Base-by-base conservation (phyloP, 176 grass and related monocot genomes). In the Secale cereale region DNA sequence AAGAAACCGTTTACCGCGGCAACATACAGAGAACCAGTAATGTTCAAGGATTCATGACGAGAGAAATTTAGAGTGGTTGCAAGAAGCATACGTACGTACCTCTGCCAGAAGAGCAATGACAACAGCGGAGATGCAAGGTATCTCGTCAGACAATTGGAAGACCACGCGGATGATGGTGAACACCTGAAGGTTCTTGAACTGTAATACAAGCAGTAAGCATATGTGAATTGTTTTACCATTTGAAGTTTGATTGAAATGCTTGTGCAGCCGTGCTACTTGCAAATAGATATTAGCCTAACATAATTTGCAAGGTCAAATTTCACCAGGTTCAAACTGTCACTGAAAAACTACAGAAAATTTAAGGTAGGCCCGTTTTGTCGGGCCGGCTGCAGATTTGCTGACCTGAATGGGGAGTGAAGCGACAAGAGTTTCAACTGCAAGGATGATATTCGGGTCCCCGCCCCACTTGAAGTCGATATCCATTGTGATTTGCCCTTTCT, bases 381-480 rank as follows among this genome's bases (percentile, higher is more conserved):
- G 8, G 6, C 29, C 28, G 22, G 10, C 6, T 56, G 37, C 1
- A 17, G n/a, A 78, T 40, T 36, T 79, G 27, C 52, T 81, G 79
- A 98, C 97, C 89, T 99, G 97, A 91, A 99, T 94, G 12, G 97
- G 97, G 25, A 99, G 93, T 56, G 97, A 99, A 82, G 97, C 97
- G 81, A 99, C 97, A 74, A 94, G 97, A 72, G 97, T 92, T 81
- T 99, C 93, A n/a, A 99, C 91, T 72, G 90, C 90, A 89, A 99
- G 93, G 86, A 96, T 84, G 74, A 99, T 95, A 77, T 87, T 96
- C 14, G 91, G 93, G 82, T 96, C 93, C 45, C 97, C 97, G 50
- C 97, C 97, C 97, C 97, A 96, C 65, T 90, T 85, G 75, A 98
- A 92, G 84, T 96, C 97, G 10, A 99, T 70, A 56, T 99, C 93